Evolutionary conservation across 208 protist genomes (phyloP), one percentile per base, ranked within the genome.

Genomic region (Leishmania braziliensis): DNA sequence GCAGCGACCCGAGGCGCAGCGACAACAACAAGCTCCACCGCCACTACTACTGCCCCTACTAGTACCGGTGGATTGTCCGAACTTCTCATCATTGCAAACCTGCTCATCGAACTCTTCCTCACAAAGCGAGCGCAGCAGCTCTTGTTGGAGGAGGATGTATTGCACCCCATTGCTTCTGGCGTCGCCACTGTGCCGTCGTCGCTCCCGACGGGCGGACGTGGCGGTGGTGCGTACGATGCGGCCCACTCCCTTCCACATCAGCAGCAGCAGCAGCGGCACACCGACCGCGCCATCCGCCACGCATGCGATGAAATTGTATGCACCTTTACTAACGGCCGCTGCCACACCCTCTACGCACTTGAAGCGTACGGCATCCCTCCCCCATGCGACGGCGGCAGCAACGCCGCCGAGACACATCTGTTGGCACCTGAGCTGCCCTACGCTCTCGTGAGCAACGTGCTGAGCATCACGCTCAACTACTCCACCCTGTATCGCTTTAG

Each of bases 301-400:
- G 91, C 89, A 0, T 94, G 93, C 75, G 85, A 93, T 81, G 93
- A 96, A 65, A 60, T 96, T 0, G 89, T 96, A 14, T 80, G 79
- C 20, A 81, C 85, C 71, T 82, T 94, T 60, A 96, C 85, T 20
- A 79, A 65, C 48, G 85, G 79, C 3, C 79, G 68, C n/a, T 86
- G 88, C 20, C 69, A 78, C 33, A 86, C 87, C 56, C 58, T 94
- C 46, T 77, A 86, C 29, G 84, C 83, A 1, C 51, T 91, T 10
- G 87, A 93, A 62, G 56, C 79, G 48, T 80, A 89, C 18, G 85
- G 84, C 48, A 74, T 94, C 39, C 86, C 90, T 0, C 69, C 78
- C 14, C 73, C 82, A 18, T 65, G 79, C 43, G 63, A 83, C 62
- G 60, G 39, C 33, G 63, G 46, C 1, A 23, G 8, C 54, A 51